phyloP scores from a whole-genome alignment of 176 grass and related monocot species.

The Eleusine indica region DNA sequence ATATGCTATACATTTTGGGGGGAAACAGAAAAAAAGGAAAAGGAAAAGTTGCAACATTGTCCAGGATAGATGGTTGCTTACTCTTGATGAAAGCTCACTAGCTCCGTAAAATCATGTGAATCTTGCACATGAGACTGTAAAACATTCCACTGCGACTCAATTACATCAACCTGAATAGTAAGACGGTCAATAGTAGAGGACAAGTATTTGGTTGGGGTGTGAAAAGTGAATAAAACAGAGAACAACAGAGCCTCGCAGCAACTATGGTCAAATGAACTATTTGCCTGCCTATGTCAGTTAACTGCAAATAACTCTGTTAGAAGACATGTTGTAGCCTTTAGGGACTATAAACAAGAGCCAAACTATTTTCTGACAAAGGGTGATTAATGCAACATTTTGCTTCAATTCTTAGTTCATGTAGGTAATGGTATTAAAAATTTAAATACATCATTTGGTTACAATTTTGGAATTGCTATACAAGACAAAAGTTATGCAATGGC shows the following conservation, averaged over 20 bases:
- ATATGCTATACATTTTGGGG: neutral
- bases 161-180: constrained; percentile 87
- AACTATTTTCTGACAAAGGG: too few species aligned
- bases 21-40: neutral
- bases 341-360: too few species aligned
- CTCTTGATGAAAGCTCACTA: constrained; percentile 98
- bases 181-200: neutral
- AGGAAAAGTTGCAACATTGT: neutral
- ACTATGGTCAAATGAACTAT: constrained; percentile 28
- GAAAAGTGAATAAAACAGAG: neutral
- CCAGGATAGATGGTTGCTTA: constrained; percentile 45
- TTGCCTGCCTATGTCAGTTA: neutral
- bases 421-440: too few species aligned
- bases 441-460: too few species aligned
- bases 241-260: constrained; percentile 21
- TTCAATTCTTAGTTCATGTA: too few species aligned
- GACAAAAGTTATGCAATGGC: too few species aligned
- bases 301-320: too few species aligned
- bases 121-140: constrained; percentile 95
- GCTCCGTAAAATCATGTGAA: constrained; percentile 97
- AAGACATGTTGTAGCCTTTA: too few species aligned
- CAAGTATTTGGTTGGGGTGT: constrained; percentile 6
- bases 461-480: too few species aligned
- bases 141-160: constrained; percentile 98
- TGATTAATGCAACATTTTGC: too few species aligned